A percentile compares a stretch with the other conserved stretches of the same genome.
These are phyloP conservation scores for Fraxinus greggii DNA, from an alignment of 305 asterid genomes.

Conservation along the genomic window DNA sequence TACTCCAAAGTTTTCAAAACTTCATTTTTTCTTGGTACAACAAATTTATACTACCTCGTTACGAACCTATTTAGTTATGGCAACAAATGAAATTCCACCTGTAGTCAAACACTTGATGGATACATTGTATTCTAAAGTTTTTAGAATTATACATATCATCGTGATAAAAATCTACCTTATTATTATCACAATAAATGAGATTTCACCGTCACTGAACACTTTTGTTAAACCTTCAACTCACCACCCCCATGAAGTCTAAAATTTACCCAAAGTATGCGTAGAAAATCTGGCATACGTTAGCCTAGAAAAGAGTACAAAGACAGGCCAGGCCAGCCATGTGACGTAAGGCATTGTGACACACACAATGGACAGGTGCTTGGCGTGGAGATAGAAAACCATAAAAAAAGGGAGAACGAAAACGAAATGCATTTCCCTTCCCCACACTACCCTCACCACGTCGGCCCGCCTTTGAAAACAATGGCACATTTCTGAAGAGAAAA, in stretches of 20 bases:
- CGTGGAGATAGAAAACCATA: background rate
- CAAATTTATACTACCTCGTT: no score
- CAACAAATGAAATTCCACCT: no score
- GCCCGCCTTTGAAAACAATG: constrained; percentile 17
- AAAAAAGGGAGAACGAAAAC: background rate
- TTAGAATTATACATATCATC: no score
- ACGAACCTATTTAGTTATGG: no score
- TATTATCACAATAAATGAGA: background rate
- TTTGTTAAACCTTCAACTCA: background rate
- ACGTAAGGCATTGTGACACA: background rate
- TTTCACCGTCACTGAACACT: constrained; percentile 7
- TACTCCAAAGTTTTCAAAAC: no score
- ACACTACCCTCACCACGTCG: constrained; percentile 11
- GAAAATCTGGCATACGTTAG: background rate
- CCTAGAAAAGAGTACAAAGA: background rate
- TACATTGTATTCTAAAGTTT: no score
- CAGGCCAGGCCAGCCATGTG: background rate
- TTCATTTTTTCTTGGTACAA: no score
- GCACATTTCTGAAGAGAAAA: background rate
- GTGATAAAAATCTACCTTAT: no score
- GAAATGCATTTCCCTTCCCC: background rate
- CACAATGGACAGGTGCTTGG: background rate
- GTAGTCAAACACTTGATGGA: no score
- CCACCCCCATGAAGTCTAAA: background rate
- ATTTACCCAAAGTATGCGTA: constrained; percentile 11